Percentiles rank a stretch among this genome's conserved stretches.
These are phyloP conservation scores for Lotmaria passim DNA, from an alignment of 208 protist species.

Conservation along the genomic window DNA sequence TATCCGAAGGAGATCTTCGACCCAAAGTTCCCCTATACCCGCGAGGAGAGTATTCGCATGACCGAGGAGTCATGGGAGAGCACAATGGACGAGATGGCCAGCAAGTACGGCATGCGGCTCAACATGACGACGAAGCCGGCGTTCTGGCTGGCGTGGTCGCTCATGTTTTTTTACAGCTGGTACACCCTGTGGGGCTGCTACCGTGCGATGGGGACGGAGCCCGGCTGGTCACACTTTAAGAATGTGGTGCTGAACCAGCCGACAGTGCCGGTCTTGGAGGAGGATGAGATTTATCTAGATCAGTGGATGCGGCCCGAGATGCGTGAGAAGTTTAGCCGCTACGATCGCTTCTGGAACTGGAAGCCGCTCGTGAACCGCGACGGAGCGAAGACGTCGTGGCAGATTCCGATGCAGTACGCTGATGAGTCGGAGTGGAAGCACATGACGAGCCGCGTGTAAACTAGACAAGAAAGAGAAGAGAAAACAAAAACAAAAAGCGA, in stretches of 20 bases:
- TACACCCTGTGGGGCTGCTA: conserved; percentile 92
- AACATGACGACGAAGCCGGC: conserved; percentile 87
- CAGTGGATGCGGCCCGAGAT: conserved; percentile 90
- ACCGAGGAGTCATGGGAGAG: conserved; percentile 90
- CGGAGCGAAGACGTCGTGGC: conserved; percentile 79
- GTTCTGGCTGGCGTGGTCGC: conserved; percentile 87
- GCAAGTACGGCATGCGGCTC: conserved; percentile 85
- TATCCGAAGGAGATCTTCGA: conserved; percentile 92
- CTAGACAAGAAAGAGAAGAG: neutral
- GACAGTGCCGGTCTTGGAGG: conserved; percentile 79
- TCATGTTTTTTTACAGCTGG: conserved; percentile 89
- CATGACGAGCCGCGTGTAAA: conserved; percentile 87
- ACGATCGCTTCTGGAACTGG: conserved; percentile 90
- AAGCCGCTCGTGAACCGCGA: conserved; percentile 88
- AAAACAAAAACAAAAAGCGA: neutral
- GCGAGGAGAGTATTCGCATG: conserved; percentile 90
- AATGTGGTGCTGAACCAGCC: conserved; percentile 74
- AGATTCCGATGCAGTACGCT: conserved; percentile 71
- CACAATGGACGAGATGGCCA: conserved; percentile 92
- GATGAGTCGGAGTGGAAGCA: conserved; percentile 91
- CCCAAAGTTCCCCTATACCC: conserved; percentile 90
- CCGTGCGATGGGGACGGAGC: conserved; percentile 84
- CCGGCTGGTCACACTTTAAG: conserved; percentile 82
- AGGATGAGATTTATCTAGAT: conserved; percentile 91
- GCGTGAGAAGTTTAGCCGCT: conserved; percentile 79